A percentile compares a stretch with the other conserved stretches of the same genome.
phyloP scores from a whole-genome alignment of 305 asterid species.

The Plantago lanceolata region DNA sequence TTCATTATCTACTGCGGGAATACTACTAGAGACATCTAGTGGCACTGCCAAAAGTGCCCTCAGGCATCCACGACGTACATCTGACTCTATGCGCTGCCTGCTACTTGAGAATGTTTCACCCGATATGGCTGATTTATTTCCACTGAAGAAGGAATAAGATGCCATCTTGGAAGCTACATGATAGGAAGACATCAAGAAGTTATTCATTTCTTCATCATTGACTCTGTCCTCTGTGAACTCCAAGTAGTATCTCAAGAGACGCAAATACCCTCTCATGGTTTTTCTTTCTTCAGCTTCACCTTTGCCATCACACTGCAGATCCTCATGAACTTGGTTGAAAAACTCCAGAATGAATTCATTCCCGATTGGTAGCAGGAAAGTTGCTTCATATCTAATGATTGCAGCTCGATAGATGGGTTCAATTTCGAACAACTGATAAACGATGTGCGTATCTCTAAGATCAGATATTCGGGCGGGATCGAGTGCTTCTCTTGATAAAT shows the following conservation, averaged over 20 bases:
- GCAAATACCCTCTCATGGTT: not conserved
- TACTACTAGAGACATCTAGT: not conserved
- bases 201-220: not conserved
- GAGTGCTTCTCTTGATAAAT: not conserved
- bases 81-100: too few species aligned
- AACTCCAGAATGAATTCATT: not conserved
- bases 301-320: not conserved
- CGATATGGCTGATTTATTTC: too few species aligned
- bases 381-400: not conserved
- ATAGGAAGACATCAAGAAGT: not conserved
- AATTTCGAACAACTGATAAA: not conserved
- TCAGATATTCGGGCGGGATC: not conserved
- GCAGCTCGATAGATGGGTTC: not conserved
- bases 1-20: not conserved
- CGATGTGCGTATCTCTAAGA: not conserved
- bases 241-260: not conserved
- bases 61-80: not conserved
- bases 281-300: not conserved
- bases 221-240: not conserved
- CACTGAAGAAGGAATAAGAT: not conserved
- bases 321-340: not conserved
- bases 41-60: not conserved
- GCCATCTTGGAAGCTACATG: not conserved
- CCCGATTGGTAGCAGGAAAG: not conserved
- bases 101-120: not conserved